Conservation (phyloP, 306 rosid genomes). For the Castanea crenata region DNA sequence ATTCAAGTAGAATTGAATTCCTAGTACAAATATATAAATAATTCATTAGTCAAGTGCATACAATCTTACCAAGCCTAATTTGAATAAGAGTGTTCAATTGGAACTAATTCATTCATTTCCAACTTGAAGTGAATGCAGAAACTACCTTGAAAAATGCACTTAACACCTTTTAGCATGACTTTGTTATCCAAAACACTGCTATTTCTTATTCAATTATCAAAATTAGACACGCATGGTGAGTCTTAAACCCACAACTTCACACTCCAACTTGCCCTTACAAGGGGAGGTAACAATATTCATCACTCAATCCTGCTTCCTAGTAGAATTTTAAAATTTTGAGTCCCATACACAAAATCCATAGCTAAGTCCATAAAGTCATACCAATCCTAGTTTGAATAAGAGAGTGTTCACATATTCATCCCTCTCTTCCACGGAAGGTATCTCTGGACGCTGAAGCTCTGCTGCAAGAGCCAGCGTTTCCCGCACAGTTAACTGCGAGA, state of each 20-base stretch:
- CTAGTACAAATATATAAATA: neutral
- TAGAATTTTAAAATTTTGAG: too few relatives aligned
- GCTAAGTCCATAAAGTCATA: slow-evolving; percentile 32
- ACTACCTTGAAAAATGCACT: slow-evolving; percentile 11
- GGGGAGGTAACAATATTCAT: neutral
- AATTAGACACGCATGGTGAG: neutral
- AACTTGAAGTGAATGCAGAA: slow-evolving; percentile 9
- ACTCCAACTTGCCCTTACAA: too few relatives aligned
- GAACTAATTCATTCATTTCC: too few relatives aligned
- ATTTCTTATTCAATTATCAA: neutral
- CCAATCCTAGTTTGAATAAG: slow-evolving; percentile 82
- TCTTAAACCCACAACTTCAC: too few relatives aligned
- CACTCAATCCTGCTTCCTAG: neutral
- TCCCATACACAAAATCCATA: neutral
- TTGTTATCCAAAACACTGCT: neutral
- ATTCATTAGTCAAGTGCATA: neutral
- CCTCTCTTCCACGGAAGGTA: slow-evolving; percentile 62
- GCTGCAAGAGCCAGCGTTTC: slow-evolving; percentile 86
- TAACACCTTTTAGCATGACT: neutral
- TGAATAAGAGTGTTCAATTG: slow-evolving; percentile 60
- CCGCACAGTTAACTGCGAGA: slow-evolving; percentile 90
- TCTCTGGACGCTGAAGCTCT: slow-evolving; percentile 73
- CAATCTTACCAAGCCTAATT: slow-evolving; percentile 74
- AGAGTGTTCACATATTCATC: slow-evolving; percentile 76
- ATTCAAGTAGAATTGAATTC: too few relatives aligned